These are phyloP conservation scores for Corymbia citriodora DNA, from an alignment of 441 rosid genomes.

Conservation along the genomic window DNA sequence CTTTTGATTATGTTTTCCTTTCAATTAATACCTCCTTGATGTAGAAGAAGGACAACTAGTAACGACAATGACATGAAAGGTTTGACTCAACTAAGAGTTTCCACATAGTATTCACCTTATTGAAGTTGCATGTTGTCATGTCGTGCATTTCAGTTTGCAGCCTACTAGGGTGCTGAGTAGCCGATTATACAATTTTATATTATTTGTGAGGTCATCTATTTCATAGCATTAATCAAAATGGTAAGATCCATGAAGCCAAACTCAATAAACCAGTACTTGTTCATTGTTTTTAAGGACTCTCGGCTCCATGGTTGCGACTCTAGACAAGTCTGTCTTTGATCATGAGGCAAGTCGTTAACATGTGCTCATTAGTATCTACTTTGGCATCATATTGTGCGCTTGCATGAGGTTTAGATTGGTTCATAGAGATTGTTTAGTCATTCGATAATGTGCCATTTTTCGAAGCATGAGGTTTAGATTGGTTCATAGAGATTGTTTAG, in stretches of 20 bases:
- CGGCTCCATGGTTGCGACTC: neutral
- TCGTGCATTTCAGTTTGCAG: neutral
- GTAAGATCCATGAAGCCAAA: rapidly evolving
- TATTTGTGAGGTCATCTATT: neutral
- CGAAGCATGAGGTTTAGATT: neutral
- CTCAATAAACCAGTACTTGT: neutral
- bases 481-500: neutral
- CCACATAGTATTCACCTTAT: neutral
- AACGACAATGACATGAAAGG: neutral
- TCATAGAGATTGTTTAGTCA: neutral
- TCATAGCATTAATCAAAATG: neutral
- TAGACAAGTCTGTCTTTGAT: rapidly evolving
- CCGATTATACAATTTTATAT: neutral
- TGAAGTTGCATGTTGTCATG: neutral
- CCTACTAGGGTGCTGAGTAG: rapidly evolving
- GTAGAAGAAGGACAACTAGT: neutral
- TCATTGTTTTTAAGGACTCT: neutral
- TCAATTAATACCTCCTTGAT: neutral
- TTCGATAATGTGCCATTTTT: neutral
- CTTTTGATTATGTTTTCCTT: neutral
- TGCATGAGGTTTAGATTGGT: neutral
- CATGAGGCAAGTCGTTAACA: rapidly evolving
- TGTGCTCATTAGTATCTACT: neutral
- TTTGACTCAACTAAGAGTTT: neutral
- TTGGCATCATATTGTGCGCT: rapidly evolving